A percentile compares a stretch with the other conserved stretches of the same genome.
Evolutionary conservation across 1,139 yeast species (phyloP).

Genomic region (Zygosaccharomyces sapae): DNA sequence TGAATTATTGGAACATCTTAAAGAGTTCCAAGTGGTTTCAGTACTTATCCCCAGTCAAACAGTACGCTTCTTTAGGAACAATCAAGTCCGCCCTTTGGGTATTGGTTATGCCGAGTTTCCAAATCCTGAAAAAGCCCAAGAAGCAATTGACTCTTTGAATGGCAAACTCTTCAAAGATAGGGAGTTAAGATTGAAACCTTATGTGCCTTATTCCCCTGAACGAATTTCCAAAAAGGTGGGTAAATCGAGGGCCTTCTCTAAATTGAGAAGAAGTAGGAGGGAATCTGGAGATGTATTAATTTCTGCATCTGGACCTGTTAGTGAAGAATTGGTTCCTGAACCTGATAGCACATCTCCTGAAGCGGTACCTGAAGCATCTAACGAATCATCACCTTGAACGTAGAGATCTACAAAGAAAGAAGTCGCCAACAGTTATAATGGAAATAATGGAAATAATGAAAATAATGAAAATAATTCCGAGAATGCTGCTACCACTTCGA

Average conservation of each 20-base stretch:
- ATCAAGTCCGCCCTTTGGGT: slow-evolving; percentile 51
- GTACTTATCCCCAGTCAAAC: slow-evolving; percentile 55
- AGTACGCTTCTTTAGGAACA: slow-evolving; percentile 43
- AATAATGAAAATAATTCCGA: slow-evolving; percentile 9
- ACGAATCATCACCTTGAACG: slow-evolving; percentile 1
- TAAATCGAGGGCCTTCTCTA: slow-evolving; percentile 7
- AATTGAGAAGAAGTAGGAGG: slow-evolving; percentile 8
- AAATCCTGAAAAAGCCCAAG: slow-evolving; percentile 46
- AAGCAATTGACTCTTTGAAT: slow-evolving; percentile 43
- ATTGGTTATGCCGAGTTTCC: slow-evolving; percentile 62
- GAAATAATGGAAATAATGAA: slow-evolving; percentile 25
- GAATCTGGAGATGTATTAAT: slow-evolving; percentile 1
- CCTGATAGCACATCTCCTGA: neutral
- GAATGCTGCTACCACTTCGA: neutral
- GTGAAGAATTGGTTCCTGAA: neutral
- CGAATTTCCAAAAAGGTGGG: slow-evolving; percentile 12
- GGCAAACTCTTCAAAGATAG: slow-evolving; percentile 43
- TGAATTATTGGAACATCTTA: slow-evolving; percentile 46
- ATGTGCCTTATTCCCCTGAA: slow-evolving; percentile 42
- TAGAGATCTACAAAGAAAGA: slow-evolving; percentile 1
- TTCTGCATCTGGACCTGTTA: slow-evolving; percentile 2
- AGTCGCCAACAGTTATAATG: neutral
- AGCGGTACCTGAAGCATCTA: slow-evolving; percentile 1
- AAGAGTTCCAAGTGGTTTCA: slow-evolving; percentile 36
- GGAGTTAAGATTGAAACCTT: slow-evolving; percentile 39